Percentiles rank a stretch among this genome's conserved stretches.
phyloP scores from a whole-genome alignment of 129 eudicot genomes.

The Flaveria linearis region DNA sequence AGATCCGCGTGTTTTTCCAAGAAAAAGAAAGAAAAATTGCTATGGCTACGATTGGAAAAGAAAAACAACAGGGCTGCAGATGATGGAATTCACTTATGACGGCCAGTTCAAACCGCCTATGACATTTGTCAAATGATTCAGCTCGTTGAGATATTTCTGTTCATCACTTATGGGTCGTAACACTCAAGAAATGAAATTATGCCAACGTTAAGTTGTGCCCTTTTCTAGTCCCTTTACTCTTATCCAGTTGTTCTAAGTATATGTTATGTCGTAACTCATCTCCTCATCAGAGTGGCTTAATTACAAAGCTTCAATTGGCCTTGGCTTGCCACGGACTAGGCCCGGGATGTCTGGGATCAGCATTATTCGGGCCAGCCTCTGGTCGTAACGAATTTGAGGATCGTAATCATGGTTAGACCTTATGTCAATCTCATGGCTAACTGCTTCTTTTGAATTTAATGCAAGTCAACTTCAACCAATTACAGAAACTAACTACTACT shows the following conservation, averaged over 20 bases:
- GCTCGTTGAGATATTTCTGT: not conserved
- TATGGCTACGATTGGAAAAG: too few species aligned
- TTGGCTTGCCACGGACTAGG: too few species aligned
- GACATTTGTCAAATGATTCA: not conserved
- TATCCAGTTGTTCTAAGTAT: not conserved
- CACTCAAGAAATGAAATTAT: not conserved
- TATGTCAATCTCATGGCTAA: not conserved
- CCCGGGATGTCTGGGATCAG: not conserved
- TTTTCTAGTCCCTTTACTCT: not conserved
- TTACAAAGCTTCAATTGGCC: not conserved
- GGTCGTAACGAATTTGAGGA: not conserved
- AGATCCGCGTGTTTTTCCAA: too few species aligned
- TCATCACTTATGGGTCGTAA: not conserved
- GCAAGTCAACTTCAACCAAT: constrained; percentile 30
- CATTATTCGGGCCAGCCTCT: not conserved
- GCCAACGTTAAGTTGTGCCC: not conserved
- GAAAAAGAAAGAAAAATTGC: too few species aligned
- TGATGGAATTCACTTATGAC: not conserved
- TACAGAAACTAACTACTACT: constrained; percentile 17
- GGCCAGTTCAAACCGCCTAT: not conserved
- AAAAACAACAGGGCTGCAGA: not conserved
- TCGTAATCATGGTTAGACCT: not conserved
- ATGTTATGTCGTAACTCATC: not conserved
- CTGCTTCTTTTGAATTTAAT: constrained; percentile 24
- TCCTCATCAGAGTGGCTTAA: too few species aligned